A percentile compares a stretch with the other conserved stretches of the same genome.
Conservation (phyloP, 2,329 filamentous ascomycete genomes). For the Botrytis sinoallii region DNA sequence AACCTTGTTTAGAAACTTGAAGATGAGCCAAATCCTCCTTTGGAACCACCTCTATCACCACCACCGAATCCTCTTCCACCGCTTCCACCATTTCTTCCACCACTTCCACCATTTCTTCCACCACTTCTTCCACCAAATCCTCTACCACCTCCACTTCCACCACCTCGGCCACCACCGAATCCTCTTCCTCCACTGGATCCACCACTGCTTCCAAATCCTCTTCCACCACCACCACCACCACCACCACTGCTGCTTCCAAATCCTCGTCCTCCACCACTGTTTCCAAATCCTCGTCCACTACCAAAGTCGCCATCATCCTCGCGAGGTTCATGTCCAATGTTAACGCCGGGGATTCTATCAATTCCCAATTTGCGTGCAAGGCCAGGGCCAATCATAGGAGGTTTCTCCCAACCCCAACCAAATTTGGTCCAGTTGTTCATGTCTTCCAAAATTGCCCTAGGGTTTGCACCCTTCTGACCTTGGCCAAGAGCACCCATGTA, state of each 20-base stretch:
- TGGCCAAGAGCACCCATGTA: slow-evolving; percentile 30
- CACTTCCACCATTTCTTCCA: slow-evolving; percentile 22
- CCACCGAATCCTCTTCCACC: slow-evolving; percentile 13
- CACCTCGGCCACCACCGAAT: slow-evolving; percentile 13
- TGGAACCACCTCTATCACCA: slow-evolving; percentile 16
- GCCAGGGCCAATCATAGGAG: slow-evolving; percentile 29
- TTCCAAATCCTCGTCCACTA: slow-evolving; percentile 14
- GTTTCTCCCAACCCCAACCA: slow-evolving; percentile 37
- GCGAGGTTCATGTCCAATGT: slow-evolving; percentile 20
- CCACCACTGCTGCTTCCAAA: slow-evolving; percentile 16
- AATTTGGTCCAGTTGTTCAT: slow-evolving; percentile 36
- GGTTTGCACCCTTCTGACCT: not conserved
- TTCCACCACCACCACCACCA: slow-evolving; percentile 17
- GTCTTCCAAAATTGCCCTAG: not conserved
- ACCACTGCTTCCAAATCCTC: slow-evolving; percentile 13
- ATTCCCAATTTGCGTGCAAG: slow-evolving; percentile 32
- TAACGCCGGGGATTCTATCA: slow-evolving; percentile 25
- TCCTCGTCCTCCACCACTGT: not conserved
- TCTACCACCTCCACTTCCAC: slow-evolving; percentile 18
- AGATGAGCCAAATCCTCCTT: slow-evolving; percentile 1
- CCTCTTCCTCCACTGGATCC: slow-evolving; percentile 14
- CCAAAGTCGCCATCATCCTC: slow-evolving; percentile 19
- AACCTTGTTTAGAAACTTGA: slow-evolving; percentile 5
- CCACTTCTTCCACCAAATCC: slow-evolving; percentile 23
- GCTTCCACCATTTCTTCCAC: slow-evolving; percentile 18